These are phyloP conservation scores for Chytridium lagenaria DNA, from an alignment of 371 early-diverging fungal species.

Conservation along the genomic window DNA sequence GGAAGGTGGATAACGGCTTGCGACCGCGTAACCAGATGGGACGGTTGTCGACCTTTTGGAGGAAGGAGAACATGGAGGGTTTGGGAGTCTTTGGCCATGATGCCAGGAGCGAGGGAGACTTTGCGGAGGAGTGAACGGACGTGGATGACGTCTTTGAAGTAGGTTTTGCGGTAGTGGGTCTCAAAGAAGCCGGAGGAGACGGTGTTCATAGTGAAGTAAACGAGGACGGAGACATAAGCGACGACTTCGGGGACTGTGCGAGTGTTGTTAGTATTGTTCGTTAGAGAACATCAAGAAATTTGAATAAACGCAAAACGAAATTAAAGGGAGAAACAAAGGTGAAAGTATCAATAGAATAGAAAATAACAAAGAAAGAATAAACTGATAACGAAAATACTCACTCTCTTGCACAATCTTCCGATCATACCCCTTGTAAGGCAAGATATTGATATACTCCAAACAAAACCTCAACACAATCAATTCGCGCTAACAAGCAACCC, in stretches of 20 bases:
- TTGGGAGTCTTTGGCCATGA: neutral
- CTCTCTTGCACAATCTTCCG: neutral
- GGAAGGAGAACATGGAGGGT: neutral
- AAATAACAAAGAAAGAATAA: too few species aligned
- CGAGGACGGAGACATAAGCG: neutral
- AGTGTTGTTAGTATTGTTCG: too few species aligned
- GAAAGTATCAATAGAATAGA: too few species aligned
- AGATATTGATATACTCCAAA: neutral
- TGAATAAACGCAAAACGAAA: too few species aligned
- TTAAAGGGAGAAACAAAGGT: too few species aligned
- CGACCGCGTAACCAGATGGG: conserved; percentile 11
- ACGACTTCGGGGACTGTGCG: conserved; percentile 12
- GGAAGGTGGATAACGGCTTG: neutral
- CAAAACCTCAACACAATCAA: too few species aligned
- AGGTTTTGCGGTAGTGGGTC: neutral
- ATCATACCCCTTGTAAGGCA: neutral
- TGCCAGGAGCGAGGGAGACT: neutral
- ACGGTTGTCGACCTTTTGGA: neutral
- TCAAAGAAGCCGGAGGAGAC: neutral
- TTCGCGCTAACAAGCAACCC: too few species aligned
- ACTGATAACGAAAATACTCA: too few species aligned
- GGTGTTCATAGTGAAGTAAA: neutral
- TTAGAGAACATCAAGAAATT: too few species aligned
- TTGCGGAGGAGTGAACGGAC: conserved; percentile 1
- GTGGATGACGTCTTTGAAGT: conserved; percentile 10